These are phyloP conservation scores for Ceratobasidium sp. DNA, from an alignment of 1,284 basidiomycete species.

Conservation along the genomic window DNA sequence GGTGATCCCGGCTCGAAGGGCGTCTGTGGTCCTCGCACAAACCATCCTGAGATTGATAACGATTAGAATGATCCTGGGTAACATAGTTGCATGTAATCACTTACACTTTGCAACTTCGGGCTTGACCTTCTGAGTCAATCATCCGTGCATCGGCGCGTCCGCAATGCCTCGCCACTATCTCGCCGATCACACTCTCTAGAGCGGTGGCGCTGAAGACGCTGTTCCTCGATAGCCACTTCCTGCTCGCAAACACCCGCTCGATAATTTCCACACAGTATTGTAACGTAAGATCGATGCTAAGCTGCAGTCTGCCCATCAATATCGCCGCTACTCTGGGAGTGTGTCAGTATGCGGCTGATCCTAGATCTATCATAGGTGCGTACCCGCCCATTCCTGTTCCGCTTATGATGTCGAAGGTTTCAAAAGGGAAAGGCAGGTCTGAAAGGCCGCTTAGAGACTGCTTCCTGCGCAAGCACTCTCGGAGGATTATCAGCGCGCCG, in stretches of 20 bases:
- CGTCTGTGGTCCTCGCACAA: slow-evolving; percentile 13
- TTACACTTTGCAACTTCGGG: no score
- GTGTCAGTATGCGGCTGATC: neutral
- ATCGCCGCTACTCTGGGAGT: slow-evolving; percentile 16
- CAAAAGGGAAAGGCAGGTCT: slow-evolving; percentile 1
- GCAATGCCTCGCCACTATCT: slow-evolving; percentile 5
- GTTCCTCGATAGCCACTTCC: neutral
- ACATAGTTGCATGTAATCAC: no score
- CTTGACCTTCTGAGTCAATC: neutral
- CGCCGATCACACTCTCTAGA: slow-evolving; percentile 5
- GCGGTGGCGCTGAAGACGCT: slow-evolving; percentile 18
- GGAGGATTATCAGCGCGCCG: slow-evolving; percentile 55
- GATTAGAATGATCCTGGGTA: neutral
- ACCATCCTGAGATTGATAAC: neutral
- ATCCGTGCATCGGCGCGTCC: slow-evolving; percentile 1
- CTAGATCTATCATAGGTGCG: neutral
- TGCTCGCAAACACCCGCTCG: slow-evolving; percentile 16
- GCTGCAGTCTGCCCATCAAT: slow-evolving; percentile 26
- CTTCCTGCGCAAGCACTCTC: slow-evolving; percentile 54
- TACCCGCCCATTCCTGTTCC: slow-evolving; percentile 47
- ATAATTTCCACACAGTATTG: neutral
- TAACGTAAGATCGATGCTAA: slow-evolving; percentile 10
- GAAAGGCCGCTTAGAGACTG: neutral
- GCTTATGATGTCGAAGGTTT: slow-evolving; percentile 35
- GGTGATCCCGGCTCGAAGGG: no score